Conservation (phyloP, 495 filamentous ascomycete species). For the Aspergillus sparsus region DNA sequence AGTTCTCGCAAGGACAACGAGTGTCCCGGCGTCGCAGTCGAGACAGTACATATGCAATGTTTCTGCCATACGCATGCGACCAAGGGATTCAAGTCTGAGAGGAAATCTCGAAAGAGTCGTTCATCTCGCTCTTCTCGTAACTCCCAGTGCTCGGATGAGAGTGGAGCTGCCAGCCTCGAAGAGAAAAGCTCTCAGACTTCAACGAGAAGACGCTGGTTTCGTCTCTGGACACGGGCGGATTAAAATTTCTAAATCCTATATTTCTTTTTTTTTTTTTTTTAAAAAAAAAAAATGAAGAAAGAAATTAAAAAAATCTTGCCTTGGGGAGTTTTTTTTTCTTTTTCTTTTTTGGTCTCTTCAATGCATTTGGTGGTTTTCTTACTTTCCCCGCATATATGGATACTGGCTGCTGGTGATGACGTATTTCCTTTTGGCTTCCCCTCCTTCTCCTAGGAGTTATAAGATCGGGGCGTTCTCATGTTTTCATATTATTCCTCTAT, state of each 20-base stretch:
- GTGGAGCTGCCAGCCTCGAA: conserved; percentile 23
- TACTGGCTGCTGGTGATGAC: too few relatives aligned
- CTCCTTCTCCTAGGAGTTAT: too few relatives aligned
- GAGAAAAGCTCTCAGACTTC: conserved; percentile 32
- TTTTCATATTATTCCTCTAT: conserved; percentile 6
- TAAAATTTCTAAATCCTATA: not conserved
- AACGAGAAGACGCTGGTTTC: conserved; percentile 39
- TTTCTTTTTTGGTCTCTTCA: too few relatives aligned
- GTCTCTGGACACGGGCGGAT: conserved; percentile 31
- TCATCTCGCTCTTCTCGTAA: conserved; percentile 13
- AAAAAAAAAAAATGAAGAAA: too few relatives aligned
- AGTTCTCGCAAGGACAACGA: conserved; percentile 31
- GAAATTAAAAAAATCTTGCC: too few relatives aligned
- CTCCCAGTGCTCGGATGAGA: conserved; percentile 4
- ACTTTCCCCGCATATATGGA: too few relatives aligned
- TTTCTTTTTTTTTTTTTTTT: conserved; percentile 5
- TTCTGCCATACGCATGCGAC: conserved; percentile 47
- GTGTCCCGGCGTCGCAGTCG: conserved; percentile 39
- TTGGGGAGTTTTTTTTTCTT: too few relatives aligned
- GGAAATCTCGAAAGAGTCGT: conserved; percentile 31
- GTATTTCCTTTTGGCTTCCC: too few relatives aligned
- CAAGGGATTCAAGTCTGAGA: conserved; percentile 40
- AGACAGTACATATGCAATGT: conserved; percentile 49
- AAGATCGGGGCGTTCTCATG: not conserved
- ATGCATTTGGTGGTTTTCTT: too few relatives aligned